Conservation (phyloP, 805 yeast species). For the Saturnispora dispora region DNA sequence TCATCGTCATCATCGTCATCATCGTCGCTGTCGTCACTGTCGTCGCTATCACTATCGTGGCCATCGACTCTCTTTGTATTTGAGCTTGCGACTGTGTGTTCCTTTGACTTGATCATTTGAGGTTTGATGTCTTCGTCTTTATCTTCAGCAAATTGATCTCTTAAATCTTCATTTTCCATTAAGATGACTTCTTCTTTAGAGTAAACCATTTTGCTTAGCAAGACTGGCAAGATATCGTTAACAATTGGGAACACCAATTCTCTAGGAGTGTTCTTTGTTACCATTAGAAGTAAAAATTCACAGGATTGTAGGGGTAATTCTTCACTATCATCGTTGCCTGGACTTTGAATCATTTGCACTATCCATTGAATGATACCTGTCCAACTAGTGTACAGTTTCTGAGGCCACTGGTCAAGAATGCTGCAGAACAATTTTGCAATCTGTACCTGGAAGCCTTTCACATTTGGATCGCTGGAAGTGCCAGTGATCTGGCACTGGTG, state of each 20-base stretch:
- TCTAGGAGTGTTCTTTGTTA: slow-evolving; percentile 53
- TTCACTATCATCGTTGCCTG: slow-evolving; percentile 21
- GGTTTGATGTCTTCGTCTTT: slow-evolving; percentile 85
- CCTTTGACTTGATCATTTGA: slow-evolving; percentile 58
- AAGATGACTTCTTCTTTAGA: slow-evolving; percentile 69
- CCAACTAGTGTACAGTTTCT: slow-evolving; percentile 68
- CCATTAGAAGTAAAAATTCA: slow-evolving; percentile 73
- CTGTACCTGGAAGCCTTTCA: slow-evolving; percentile 55
- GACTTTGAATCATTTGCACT: slow-evolving; percentile 62
- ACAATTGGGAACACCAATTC: slow-evolving; percentile 51
- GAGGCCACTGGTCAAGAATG: slow-evolving; percentile 70
- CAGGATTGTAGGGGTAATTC: slow-evolving; percentile 86
- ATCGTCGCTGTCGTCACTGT: slow-evolving; percentile 38
- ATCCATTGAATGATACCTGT: slow-evolving; percentile 82
- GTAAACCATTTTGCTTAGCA: slow-evolving; percentile 78
- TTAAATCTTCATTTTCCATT: slow-evolving; percentile 55
- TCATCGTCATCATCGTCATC: slow-evolving; percentile 70
- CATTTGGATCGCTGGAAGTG: slow-evolving; percentile 32
- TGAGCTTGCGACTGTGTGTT: slow-evolving; percentile 21
- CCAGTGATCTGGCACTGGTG: slow-evolving; percentile 39
- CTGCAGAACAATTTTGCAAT: slow-evolving; percentile 69
- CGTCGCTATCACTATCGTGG: slow-evolving; percentile 12
- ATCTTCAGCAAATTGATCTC: slow-evolving; percentile 75
- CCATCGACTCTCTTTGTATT: slow-evolving; percentile 11
- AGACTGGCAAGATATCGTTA: slow-evolving; percentile 59